Conservation (phyloP, 331 rosid genomes). For the Quercus phellos region DNA sequence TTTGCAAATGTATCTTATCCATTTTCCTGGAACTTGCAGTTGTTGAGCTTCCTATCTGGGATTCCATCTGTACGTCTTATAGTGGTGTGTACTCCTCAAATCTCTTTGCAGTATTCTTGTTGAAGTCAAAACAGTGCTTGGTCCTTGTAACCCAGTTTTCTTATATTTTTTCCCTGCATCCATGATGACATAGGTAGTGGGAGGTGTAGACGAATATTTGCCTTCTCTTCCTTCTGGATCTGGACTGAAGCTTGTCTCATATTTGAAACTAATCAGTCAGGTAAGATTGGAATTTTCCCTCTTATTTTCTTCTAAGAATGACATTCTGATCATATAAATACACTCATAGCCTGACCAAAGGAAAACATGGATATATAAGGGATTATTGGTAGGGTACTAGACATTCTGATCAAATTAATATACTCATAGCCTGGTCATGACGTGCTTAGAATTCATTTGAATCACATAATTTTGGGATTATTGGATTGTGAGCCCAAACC, state of each 20-base stretch:
- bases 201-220: slow-evolving; percentile 78
- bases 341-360: not conserved
- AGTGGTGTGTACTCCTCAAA: slow-evolving; percentile 62
- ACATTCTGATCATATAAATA: not conserved
- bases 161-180: slow-evolving; percentile 13
- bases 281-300: slow-evolving; percentile 25
- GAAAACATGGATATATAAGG: not conserved
- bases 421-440: not conserved
- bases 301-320: not conserved
- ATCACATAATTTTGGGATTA: not conserved
- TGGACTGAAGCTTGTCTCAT: slow-evolving; percentile 74
- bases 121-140: not conserved
- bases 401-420: not conserved
- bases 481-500: not conserved
- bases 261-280: slow-evolving; percentile 67
- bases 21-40: slow-evolving; percentile 51
- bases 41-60: slow-evolving; percentile 82
- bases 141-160: not conserved
- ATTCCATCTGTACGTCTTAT: slow-evolving; percentile 77
- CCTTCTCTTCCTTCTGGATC: slow-evolving; percentile 74
- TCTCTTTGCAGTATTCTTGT: slow-evolving; percentile 16
- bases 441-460: not conserved
- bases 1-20: slow-evolving; percentile 18
- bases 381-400: not conserved
- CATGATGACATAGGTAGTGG: slow-evolving; percentile 64